Conservation (phyloP, 495 filamentous ascomycete genomes). For the Parmelia sp. region DNA sequence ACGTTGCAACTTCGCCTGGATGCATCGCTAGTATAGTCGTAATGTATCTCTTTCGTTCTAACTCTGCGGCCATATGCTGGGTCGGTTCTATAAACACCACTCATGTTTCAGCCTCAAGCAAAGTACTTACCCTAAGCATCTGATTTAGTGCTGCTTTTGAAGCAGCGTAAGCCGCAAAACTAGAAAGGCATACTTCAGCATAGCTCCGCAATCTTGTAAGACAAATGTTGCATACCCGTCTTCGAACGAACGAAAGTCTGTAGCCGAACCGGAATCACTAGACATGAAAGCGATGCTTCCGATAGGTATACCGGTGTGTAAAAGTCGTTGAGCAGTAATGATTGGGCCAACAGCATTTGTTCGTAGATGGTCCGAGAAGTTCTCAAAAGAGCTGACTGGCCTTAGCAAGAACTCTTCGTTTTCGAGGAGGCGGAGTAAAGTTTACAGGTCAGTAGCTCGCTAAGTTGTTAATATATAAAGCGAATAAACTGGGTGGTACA, state of each 20-base stretch:
- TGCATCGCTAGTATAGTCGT: constrained; percentile 50
- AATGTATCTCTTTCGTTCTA: constrained; percentile 39
- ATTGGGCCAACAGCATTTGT: constrained; percentile 55
- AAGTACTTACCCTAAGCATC: constrained; percentile 36
- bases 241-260: constrained; percentile 45
- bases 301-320: constrained; percentile 39
- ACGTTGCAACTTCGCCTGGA: constrained; percentile 52
- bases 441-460: constrained; percentile 49
- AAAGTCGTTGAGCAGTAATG: constrained; percentile 47
- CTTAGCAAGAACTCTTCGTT: constrained; percentile 11
- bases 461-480: constrained; percentile 24
- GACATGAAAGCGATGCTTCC: constrained; percentile 48
- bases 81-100: constrained; percentile 6
- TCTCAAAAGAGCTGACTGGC: constrained; percentile 40
- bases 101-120: background rate
- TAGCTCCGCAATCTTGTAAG: background rate
- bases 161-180: constrained; percentile 51
- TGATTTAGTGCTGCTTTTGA: constrained; percentile 56
- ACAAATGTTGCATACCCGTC: constrained; percentile 37
- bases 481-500: background rate
- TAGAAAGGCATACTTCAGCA: constrained; percentile 10
- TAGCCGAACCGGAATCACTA: constrained; percentile 43
- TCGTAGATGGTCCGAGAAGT: constrained; percentile 48
- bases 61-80: constrained; percentile 49
- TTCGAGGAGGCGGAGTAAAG: background rate